Percentiles rank a stretch among this genome's conserved stretches.
Evolutionary conservation across 495 filamentous ascomycete species (phyloP).

Genomic region (Hypoxylon perforatum): DNA sequence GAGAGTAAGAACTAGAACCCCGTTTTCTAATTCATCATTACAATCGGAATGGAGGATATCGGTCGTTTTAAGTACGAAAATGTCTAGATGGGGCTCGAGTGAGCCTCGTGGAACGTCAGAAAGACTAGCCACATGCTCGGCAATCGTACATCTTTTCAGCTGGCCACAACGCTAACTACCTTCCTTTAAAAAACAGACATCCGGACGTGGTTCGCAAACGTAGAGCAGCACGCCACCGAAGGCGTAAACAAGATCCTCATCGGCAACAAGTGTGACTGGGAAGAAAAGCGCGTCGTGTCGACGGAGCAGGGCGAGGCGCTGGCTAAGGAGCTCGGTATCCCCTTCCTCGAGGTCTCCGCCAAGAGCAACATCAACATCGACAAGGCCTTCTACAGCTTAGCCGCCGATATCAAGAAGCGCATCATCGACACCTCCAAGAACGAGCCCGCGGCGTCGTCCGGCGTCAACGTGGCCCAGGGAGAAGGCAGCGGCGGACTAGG

Average conservation of each 20-base stretch:
- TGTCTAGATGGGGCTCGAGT: conserved; percentile 11
- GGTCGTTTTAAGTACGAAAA: no score
- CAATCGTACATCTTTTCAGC: background rate
- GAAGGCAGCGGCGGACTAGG: conserved; percentile 67
- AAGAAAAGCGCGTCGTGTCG: conserved; percentile 94
- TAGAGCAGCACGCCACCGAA: conserved; percentile 98
- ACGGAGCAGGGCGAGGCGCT: conserved; percentile 93
- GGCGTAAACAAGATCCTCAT: conserved; percentile 99
- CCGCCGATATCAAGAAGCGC: conserved; percentile 96
- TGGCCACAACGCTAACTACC: background rate
- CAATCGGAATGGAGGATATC: no score
- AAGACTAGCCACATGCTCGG: conserved; percentile 15
- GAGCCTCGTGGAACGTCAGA: conserved; percentile 4
- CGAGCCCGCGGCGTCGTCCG: conserved; percentile 70
- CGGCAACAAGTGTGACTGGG: conserved; percentile 99
- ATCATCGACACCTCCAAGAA: conserved; percentile 87
- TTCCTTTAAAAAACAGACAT: conserved; percentile 74
- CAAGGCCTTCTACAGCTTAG: conserved; percentile 96
- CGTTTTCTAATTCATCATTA: no score
- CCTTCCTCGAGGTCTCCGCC: conserved; percentile 97
- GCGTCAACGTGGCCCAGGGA: conserved; percentile 75
- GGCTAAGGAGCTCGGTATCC: conserved; percentile 95
- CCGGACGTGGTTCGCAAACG: conserved; percentile 98
- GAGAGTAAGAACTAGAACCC: conserved; percentile 95
- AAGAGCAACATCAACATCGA: conserved; percentile 99